Base-by-base conservation (phyloP, 352 stramenopile species). In the Phytophthora palmivora region DNA sequence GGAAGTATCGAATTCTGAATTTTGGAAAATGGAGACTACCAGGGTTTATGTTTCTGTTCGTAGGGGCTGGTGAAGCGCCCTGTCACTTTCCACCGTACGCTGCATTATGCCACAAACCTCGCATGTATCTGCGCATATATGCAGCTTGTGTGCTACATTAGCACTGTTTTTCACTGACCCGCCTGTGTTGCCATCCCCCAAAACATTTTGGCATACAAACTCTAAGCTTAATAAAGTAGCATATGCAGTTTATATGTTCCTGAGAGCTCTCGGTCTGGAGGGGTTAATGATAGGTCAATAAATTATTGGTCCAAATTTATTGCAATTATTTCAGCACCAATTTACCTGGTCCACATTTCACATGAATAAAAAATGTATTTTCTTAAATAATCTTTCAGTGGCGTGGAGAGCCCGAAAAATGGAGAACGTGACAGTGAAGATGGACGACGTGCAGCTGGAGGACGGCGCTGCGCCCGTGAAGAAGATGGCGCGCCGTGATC, bases 401-500 rank as follows among this genome's bases (percentile, higher is more conserved):
- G 66, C 49, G 46, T 36, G 32, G 3, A 52, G 42, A 42, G 37
- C 22, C 39, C 24, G 37, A 18, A 64, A 33, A 21, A 87, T 87
- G 72, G 84, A 92, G 60, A 88, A 83, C 63, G 84, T 94, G 66
- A 83, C 76, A 38, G 76, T 67, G 50, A 89, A 94, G 81, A 82
- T 96, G 80, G 72, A 92, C 67, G 72, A 91, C 58, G 82, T 94
- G 65, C 74, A 93, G 74, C 72, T 92, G 18, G 79, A 87, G 41
- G 82, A 87, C n/a, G n/a, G n/a, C 42, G 70, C 61, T 47, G 65
- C 63, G 16, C 70, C 71, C 30, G 64, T 51, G 34, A 94, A 91
- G 74, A 93, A 93, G 60, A 93, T 94, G 70, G 79, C 82, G 53
- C 87, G 91, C 42, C 87, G 92, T 54, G 91, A 98, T 76, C 89